Conservation (phyloP, 305 asterid species). For the Petunia hybrid region DNA sequence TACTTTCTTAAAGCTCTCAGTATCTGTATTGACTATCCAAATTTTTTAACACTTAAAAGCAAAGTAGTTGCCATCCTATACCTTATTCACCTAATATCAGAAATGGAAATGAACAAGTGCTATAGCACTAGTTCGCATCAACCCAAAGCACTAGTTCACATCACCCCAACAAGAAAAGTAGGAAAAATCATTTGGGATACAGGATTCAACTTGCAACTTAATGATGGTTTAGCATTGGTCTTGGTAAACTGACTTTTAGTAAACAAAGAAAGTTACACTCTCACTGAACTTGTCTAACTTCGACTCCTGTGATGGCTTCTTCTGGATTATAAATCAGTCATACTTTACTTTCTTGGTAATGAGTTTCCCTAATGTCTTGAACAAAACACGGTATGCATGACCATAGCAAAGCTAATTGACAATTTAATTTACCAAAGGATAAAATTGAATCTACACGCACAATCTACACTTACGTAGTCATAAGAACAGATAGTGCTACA, state of each 20-base stretch:
- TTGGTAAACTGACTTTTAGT: neutral
- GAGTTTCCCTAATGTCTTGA: neutral
- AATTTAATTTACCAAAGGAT: neutral
- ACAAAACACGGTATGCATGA: neutral
- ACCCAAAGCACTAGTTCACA: slow-evolving; percentile 17
- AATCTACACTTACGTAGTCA: slow-evolving; percentile 85
- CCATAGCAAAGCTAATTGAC: slow-evolving; percentile 4
- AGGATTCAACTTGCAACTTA: neutral
- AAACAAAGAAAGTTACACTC: slow-evolving; percentile 20
- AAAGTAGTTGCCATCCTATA: slow-evolving; percentile 18
- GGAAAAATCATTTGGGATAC: neutral
- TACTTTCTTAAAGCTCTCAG: neutral
- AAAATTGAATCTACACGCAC: slow-evolving; percentile 12
- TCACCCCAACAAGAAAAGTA: neutral
- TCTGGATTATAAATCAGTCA: slow-evolving; percentile 9
- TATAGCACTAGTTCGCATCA: slow-evolving; percentile 17
- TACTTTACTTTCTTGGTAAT: neutral
- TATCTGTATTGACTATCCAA: neutral
- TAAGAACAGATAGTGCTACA: slow-evolving; percentile 98
- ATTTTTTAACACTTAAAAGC: neutral
- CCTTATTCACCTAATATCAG: neutral
- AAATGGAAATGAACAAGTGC: slow-evolving; percentile 3
- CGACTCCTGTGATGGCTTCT: neutral
- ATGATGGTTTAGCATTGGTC: neutral
- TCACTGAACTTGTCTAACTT: neutral